Evolutionary conservation across 352 stramenopile species (phyloP).

Genomic region (Globisporangium recalcitrans): DNA sequence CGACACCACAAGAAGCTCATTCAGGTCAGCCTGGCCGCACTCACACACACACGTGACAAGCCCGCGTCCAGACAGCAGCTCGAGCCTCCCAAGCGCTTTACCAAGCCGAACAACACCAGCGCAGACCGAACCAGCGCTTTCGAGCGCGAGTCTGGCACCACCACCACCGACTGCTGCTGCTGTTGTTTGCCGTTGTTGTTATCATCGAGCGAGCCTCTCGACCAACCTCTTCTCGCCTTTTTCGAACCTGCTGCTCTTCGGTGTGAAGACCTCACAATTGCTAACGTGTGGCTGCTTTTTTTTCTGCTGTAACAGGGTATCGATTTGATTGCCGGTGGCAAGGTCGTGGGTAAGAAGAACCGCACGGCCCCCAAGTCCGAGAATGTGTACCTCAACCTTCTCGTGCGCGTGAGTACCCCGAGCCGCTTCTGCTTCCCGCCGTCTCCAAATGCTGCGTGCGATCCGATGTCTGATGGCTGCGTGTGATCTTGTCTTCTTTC

Average conservation of each 20-base stretch:
- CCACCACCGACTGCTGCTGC: background rate
- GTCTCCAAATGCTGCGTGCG: too few relatives aligned
- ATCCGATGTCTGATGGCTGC: background rate
- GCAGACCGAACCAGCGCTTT: background rate
- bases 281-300: conserved; percentile 5
- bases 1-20: background rate
- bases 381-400: conserved; percentile 99
- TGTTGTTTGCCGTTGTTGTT: background rate
- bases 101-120: background rate
- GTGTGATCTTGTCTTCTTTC: background rate
- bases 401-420: conserved; percentile 83
- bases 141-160: background rate
- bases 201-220: background rate
- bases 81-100: background rate
- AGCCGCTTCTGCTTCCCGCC: too few relatives aligned
- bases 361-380: conserved; percentile 97
- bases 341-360: conserved; percentile 97
- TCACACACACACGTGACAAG: too few relatives aligned
- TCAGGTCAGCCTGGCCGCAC: background rate
- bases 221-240: background rate
- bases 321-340: conserved; percentile 98
- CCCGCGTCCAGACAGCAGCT: background rate
- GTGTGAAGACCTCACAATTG: background rate
- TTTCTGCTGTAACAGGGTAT: conserved; percentile 88
- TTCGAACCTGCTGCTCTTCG: background rate